Evolutionary conservation across 176 grass and related monocot species (phyloP).

Genomic region (Coix lacrymajobi): DNA sequence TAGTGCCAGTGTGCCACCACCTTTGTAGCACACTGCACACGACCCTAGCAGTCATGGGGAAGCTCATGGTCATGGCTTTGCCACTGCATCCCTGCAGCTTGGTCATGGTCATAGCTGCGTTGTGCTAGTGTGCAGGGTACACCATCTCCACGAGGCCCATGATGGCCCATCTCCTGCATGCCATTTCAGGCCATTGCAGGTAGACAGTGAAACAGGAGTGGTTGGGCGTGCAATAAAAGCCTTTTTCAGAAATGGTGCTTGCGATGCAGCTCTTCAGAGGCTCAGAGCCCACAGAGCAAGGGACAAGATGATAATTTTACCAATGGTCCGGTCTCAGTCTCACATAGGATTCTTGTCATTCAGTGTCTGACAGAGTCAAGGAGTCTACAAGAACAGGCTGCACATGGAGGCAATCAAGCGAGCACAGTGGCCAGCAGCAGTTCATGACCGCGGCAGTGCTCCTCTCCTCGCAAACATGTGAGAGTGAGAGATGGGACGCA

Average conservation of each 20-base stretch:
- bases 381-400: background rate
- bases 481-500: background rate
- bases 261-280: background rate
- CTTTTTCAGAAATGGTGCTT: background rate
- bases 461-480: slow-evolving; percentile 10
- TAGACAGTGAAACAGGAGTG: background rate
- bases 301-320: background rate
- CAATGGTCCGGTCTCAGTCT: background rate
- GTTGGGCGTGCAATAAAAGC: slow-evolving; percentile 22
- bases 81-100: background rate
- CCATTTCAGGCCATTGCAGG: background rate
- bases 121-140: background rate
- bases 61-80: background rate
- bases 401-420: slow-evolving; percentile 3
- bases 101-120: no score
- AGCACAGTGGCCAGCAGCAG: background rate
- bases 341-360: no score
- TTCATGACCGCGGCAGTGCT: background rate
- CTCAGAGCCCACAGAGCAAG: background rate
- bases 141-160: background rate
- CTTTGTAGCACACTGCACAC: no score
- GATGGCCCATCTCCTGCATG: background rate
- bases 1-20: background rate
- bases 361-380: background rate
- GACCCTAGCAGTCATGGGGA: background rate